Base-by-base conservation (phyloP, 441 rosid species). In the Rhodomyrtus psidioides region DNA sequence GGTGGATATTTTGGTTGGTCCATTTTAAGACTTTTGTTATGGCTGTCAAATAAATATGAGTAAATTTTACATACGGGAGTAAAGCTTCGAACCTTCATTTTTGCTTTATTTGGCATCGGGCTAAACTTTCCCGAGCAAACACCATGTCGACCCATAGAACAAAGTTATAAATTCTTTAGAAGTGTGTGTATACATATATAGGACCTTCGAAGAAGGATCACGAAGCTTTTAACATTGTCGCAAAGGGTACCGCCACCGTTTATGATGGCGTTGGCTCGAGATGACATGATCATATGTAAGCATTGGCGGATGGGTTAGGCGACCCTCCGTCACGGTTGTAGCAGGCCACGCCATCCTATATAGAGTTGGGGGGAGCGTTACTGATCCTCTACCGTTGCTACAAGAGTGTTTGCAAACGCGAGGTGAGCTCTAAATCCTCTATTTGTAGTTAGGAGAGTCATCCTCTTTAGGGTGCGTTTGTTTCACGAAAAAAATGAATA, bases 381-480 rank as follows among this genome's bases (percentile, higher is more conserved):
- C 3, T 39, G 34, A 14, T 59, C 16, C 17, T 59, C 17, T 27
- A 6, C 5, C 2, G 0, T 27, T 8, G 19, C 3, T 3, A 27
- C 0, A 2, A 27, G 4, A 27, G 39, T 14, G 39, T 27, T 2
- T 4, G 30, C 10, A 3, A 60, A 28, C 21, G 12, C 9, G 2
- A 0, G 39, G 74, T 0, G 2, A 23, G 74, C 1, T 16, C 3
- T 28, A 9, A 23, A 28, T 7, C 74, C 23, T 0, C 6, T 16
- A 28, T 42, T 17, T 12, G 6, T 28, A 12, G 23, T 39, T 1
- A 28, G 74, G 12, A 28, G 3, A 28, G 6, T 19, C 70, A 21
- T 27, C 0, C 49, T 42, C 7, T 6, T 42, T 42, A 42, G 4
- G 7, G 4, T 42, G 44, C 44, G 44, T 42, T 42, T 42, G 44